phyloP scores from a whole-genome alignment of 140 eudicot species.

The Eryngium alpinum region DNA sequence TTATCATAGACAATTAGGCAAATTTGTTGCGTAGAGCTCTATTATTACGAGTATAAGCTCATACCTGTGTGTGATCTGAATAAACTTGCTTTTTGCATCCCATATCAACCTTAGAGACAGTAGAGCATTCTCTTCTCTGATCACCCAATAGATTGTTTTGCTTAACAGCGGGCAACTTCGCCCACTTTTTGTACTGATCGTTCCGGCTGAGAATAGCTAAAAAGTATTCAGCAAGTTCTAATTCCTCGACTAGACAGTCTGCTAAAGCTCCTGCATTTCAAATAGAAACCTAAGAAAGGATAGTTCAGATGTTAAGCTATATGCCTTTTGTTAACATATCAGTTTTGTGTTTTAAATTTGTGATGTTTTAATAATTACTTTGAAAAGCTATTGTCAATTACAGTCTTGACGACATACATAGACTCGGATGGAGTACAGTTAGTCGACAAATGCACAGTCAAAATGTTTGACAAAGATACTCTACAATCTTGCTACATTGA shows the following conservation, averaged over 20 bases:
- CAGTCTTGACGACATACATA: neutral
- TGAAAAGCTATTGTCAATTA: neutral
- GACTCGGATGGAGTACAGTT: neutral
- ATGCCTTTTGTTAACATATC: neutral
- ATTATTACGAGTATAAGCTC: neutral
- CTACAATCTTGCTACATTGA: neutral
- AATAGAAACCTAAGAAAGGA: neutral
- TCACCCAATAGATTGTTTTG: neutral
- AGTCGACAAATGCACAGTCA: too few species aligned
- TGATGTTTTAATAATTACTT: neutral
- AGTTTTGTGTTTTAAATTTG: neutral
- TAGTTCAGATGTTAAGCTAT: neutral
- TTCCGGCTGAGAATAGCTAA: conserved; percentile 49
- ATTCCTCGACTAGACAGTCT: conserved; percentile 50
- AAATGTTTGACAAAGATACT: neutral
- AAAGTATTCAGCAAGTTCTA: conserved; percentile 56
- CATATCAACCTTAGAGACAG: conserved; percentile 18
- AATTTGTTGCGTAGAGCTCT: neutral
- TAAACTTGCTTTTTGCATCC: conserved; percentile 28
- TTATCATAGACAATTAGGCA: neutral
- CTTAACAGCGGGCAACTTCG: conserved; percentile 24
- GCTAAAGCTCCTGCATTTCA: conserved; percentile 49
- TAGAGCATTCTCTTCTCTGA: neutral
- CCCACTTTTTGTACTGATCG: conserved; percentile 63
- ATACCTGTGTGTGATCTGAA: conserved; percentile 76